Base-by-base conservation (phyloP, 2,329 filamentous ascomycete genomes). In the Claviceps fusiformis region DNA sequence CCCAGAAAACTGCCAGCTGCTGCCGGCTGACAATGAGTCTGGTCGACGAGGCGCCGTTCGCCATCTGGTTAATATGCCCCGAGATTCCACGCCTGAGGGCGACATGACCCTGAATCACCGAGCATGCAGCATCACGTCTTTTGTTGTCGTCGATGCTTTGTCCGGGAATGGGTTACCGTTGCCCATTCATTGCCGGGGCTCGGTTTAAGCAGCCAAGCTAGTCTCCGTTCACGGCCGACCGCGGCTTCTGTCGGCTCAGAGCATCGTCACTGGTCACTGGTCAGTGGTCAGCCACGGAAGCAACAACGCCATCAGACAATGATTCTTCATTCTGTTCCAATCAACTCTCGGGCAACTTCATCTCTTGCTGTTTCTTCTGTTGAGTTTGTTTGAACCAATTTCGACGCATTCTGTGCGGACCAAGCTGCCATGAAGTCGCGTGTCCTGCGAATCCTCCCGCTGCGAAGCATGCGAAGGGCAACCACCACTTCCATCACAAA, bases 181-280 rank as follows among this genome's bases (percentile, higher is more conserved):
- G 47, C n/a, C n/a, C n/a, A n/a, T 13, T n/a, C 27, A n/a, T 13
- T 31, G 19, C 49, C 39, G 50, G 43, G n/a, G n/a, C 43, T 53
- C 43, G 51, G 51, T n/a, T 35, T 19, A 33, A 24, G 17, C 29
- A 45, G 9, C 3, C 35, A 11, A 10, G n/a, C 15, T 13, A 44
- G 17, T 31, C 11, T 49, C 9, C 43, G 33, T 46, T 37, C 27
- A 50, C 24, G 8, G n/a, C 31, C 45, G 45, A 35, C 29, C 61
- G 63, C 63, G 63, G 62, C 59, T 70, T 68, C 49, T 61, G 58
- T 70, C 68, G 68, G 68, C 68, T 68, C 64, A 68, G 62, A 53
- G 24, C 54, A 50, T 56, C 55, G 53, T 56, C 44, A 39, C 8
- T 41, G 15, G 39, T 41, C 15, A 17, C 15, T 15, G 39, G n/a